Evolutionary conservation across 805 yeast species (phyloP), one percentile per base, ranked within the genome.

Genomic region (Wickerhamomyces sydowiorum): DNA sequence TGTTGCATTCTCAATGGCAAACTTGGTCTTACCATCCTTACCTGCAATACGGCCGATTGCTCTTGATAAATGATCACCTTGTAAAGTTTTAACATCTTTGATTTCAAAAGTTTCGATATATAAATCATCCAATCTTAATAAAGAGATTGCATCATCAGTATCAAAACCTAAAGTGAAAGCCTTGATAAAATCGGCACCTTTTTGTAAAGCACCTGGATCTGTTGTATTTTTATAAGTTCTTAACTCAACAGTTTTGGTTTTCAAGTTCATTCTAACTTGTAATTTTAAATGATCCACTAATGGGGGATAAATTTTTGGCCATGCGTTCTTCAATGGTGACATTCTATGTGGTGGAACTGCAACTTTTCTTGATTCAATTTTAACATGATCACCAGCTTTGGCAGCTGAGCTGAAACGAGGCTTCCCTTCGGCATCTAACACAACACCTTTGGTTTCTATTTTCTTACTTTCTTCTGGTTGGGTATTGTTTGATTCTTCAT

Each of bases 31-130:
- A 60, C 99, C 99, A 61, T 93, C 99, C 61, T 93, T 95, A 65
- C 99, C 99, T 13, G 99, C 99, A 65, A 93, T 93, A 75, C 99
- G 88, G 59, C 99, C 99, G 62, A 93, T 93, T 7, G 99, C 99
- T 75, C 99, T 83, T 40, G 96, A 85, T 61, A 93, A 73, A 76
- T 93, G 99, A 67, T 93, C 99, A 22, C 98, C 99, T 23, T 80
- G 81, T 52, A 93, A 71, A 5, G 97, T 91, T 67, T 93, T 95
- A 44, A 93, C 97, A 65, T 93, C 99, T 63, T 93, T 93, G 55
- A 93, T 76, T 62, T 93, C 99, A 60, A 93, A 93, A 5, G 98
- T 88, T 66, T 93, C 99, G 50, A 93, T 90, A 70, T 90, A 93
- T 50, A 93, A 75, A 65, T 93, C 99, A 64, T 93, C 99, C 57